Base-by-base conservation (phyloP, 345 rosid species). In the Pistacia vera region DNA sequence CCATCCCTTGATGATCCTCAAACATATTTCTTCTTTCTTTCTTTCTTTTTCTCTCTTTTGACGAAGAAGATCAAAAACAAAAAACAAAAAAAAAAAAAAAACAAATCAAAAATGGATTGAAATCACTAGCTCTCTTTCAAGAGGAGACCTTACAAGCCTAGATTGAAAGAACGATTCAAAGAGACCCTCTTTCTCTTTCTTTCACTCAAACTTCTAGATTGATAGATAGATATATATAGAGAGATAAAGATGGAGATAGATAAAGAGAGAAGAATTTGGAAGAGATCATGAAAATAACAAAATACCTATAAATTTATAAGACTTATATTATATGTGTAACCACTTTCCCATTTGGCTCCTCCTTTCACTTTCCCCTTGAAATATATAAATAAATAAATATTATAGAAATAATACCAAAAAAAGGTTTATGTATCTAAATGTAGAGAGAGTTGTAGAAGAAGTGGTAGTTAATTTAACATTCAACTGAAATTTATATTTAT, bases 1-100 rank as follows among this genome's bases (percentile, higher is more conserved):
- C 89, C 46, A 41, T 41, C 9, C 46, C 46, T 1, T 41, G 46
- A 66, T 88, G 85, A 48, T 87, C 95, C 77, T 90, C 93, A 70
- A 88, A 85, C 80, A 87, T 41, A 7, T 41, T 41, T 41, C 46
- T 41, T 41, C 46, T 41, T 41, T 78, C 78, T 64, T 68, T 60
- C 46, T 8, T 41, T 78, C 78, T 64, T 68, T 60, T 71, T 79
- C 33, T 65, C 73, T 75, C 71, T 75, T 81, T 73, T 46, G 79
- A 74, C 36, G 71, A 77, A 81, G 81, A 81, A 71, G 79, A 77
- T 77, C 80, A 66, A 67, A 80, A 68, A 74, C 70, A 71, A 67
- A 41, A 5, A 41, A 0, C 46, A 30, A 30, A 30, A 80, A 68
- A 74, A 67, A 41, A 5, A 41, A 0, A 30, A 30, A 30, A 41